phyloP scores from a whole-genome alignment of 176 grass and related monocot species.

The Zoysia japonica region DNA sequence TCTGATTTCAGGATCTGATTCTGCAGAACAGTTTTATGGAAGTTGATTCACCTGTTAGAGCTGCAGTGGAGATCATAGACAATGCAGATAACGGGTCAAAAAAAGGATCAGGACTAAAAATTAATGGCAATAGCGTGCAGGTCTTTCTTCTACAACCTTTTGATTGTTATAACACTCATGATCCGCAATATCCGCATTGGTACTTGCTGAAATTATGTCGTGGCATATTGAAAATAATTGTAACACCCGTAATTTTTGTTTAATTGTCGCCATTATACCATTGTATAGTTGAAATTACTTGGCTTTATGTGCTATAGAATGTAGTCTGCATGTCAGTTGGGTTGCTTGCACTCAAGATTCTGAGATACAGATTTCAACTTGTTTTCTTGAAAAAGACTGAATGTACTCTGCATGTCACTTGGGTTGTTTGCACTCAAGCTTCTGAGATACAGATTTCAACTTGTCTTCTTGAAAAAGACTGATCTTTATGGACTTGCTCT shows the following conservation, averaged over 20 bases:
- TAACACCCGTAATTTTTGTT: not conserved
- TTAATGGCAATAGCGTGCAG: constrained; percentile 28
- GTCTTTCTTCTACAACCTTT: constrained; percentile 37
- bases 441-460: not conserved
- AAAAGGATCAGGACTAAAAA: constrained; percentile 32
- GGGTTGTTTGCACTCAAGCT: constrained; percentile 24
- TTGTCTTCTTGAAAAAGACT: not conserved
- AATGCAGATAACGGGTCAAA: constrained; percentile 15
- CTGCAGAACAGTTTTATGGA: constrained; percentile 55
- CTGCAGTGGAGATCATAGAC: constrained; percentile 34
- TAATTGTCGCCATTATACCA: not conserved
- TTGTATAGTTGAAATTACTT: not conserved
- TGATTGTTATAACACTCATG: not conserved
- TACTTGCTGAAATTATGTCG: constrained; percentile 28
- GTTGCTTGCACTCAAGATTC: no score
- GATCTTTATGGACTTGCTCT: not conserved
- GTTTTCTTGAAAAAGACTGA: not conserved
- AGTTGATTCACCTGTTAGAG: constrained; percentile 45
- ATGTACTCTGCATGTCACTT: not conserved
- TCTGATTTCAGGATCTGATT: constrained; percentile 12
- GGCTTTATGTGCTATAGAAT: not conserved
- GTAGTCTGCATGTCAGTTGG: no score
- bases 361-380: no score
- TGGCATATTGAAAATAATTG: not conserved
- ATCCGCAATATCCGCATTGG: not conserved